Evolutionary conservation across 441 rosid genomes (phyloP), one percentile per base, ranked within the genome.

Genomic region (Manihot esculenta): DNA sequence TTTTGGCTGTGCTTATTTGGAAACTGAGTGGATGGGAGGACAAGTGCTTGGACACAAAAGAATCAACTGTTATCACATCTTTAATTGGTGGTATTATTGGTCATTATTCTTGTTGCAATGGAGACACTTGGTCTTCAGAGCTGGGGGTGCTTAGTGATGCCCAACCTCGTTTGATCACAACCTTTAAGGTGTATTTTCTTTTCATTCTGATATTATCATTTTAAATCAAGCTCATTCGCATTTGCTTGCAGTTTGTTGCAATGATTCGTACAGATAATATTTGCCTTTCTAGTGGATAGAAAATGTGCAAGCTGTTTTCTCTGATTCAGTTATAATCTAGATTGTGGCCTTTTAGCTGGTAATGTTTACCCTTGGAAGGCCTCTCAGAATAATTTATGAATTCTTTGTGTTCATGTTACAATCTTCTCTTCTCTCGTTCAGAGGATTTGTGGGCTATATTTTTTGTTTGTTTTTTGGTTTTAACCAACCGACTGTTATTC

Each of bases 121-220:
- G 97, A 44, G 97, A 94, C 75, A 92, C 97, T 45, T 92, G 97
- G 97, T 94, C 97, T 67, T 94, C 99, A 0, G 99, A 94, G 87
- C 90, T 94, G 55, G 98, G 99, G 64, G 85, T 91, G 61, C 95
- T 94, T 57, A 90, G 97, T 53, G 84, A 91, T 66, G 84, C 87
- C 2, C 93, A 91, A 62, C 98, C 98, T 23, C 89, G 89, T 51
- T 77, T 94, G 67, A 90, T 94, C 82, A 94, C 98, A n/a, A 91
- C 89, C 58, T 79, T 91, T 65, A 94, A 94, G 98, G 98, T 94
- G 65, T 42, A 17, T 71, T 42, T 64, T 70, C 58, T 57, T 69
- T 68, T 23, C 38, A 41, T 33, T 51, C 62, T 42, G 42, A 50
- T 53, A 60, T 53, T 45, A 26, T 64, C n/a, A 20, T 48, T 55